Conservation (phyloP, 306 rosid species). For the Castanea mollissima region DNA sequence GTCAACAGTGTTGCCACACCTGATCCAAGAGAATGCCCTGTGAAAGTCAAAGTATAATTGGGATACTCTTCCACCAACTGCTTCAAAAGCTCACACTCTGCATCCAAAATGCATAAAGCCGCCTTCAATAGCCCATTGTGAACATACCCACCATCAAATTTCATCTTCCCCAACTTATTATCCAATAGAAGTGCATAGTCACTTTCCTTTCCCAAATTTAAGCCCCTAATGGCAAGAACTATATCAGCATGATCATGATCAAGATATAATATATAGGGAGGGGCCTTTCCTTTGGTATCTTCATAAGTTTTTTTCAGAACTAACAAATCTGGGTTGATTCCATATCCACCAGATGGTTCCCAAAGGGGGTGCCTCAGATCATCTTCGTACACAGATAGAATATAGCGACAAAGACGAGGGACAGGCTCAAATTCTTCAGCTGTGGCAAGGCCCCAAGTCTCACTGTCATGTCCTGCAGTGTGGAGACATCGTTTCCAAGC, state of each 20-base stretch:
- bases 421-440: slow-evolving; percentile 81
- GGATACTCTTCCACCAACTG: slow-evolving; percentile 61
- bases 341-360: slow-evolving; percentile 87
- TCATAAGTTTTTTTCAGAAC: slow-evolving; percentile 48
- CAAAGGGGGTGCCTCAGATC: slow-evolving; percentile 73
- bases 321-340: slow-evolving; percentile 70
- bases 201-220: slow-evolving; percentile 83
- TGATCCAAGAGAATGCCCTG: slow-evolving; percentile 90
- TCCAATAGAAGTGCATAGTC: slow-evolving; percentile 86
- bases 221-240: slow-evolving; percentile 85
- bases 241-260: slow-evolving; percentile 76
- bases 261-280: slow-evolving; percentile 75
- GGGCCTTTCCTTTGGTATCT: slow-evolving; percentile 67
- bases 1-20: slow-evolving; percentile 82
- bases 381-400: slow-evolving; percentile 84
- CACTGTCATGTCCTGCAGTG: slow-evolving; percentile 95
- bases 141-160: slow-evolving; percentile 92
- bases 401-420: slow-evolving; percentile 87
- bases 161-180: slow-evolving; percentile 74
- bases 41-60: slow-evolving; percentile 70
- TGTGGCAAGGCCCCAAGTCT: slow-evolving; percentile 77
- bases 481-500: slow-evolving; percentile 93
- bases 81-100: slow-evolving; percentile 58
- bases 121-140: slow-evolving; percentile 91
- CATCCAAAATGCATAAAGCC: slow-evolving; percentile 70